Evolutionary conservation across 2,329 filamentous ascomycete species (phyloP).

Genomic region (Diaporthe ampelina): DNA sequence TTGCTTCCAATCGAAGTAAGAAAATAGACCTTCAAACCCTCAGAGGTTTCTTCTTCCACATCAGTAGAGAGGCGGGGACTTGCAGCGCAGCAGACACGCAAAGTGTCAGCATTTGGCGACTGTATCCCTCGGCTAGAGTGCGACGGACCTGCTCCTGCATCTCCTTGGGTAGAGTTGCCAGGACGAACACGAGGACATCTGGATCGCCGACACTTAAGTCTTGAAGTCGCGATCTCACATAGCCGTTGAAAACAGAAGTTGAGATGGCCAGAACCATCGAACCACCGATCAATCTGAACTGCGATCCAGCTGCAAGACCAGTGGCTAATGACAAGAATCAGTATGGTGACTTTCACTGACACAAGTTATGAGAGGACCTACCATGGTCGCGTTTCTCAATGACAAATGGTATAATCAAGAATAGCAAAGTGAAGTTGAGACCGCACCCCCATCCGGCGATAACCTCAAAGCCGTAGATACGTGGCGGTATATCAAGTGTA

Average conservation of each 20-base stretch:
- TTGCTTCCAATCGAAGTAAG: no score
- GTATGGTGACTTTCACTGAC: no score
- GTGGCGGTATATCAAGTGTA: background rate
- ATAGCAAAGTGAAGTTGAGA: conserved; percentile 1
- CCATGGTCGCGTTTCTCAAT: conserved; percentile 9
- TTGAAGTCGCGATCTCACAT: background rate
- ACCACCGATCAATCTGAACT: conserved; percentile 9
- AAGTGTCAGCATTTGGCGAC: background rate
- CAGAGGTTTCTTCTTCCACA: background rate
- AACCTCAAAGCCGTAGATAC: background rate
- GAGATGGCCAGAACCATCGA: background rate
- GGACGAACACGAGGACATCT: background rate
- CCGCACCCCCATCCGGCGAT: conserved; percentile 20
- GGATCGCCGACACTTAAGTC: background rate
- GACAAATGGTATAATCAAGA: conserved; percentile 1
- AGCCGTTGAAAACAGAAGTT: background rate
- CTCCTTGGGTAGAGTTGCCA: background rate
- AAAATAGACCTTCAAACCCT: background rate
- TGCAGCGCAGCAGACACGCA: background rate
- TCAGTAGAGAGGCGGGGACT: background rate
- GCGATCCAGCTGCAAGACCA: background rate
- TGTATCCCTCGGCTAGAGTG: background rate
- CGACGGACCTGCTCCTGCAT: background rate
- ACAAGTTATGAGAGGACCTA: background rate
- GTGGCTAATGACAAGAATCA: background rate